These are phyloP conservation scores for Trypanosoma theileri DNA, from an alignment of 208 protist species.

Conservation along the genomic window DNA sequence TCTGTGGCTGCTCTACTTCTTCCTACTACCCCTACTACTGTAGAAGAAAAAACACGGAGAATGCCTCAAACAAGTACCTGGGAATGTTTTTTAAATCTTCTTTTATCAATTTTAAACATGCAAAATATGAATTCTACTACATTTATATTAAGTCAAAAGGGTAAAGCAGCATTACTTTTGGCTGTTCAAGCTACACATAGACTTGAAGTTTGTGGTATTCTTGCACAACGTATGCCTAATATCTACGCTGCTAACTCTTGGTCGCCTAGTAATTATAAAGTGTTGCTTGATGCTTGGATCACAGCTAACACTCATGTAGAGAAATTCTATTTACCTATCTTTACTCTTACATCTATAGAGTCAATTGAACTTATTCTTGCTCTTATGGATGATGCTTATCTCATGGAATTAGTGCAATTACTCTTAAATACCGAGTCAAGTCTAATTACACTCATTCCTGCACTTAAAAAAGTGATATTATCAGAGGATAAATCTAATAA, in stretches of 20 bases:
- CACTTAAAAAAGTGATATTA: background rate
- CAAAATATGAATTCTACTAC: background rate
- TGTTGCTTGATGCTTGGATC: conserved; percentile 21
- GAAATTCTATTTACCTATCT: conserved; percentile 10
- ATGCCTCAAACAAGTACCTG: background rate
- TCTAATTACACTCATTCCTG: conserved; percentile 2
- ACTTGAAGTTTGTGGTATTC: conserved; percentile 18
- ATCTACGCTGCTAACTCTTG: background rate
- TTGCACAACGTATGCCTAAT: conserved; percentile 21
- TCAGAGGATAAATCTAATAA: background rate
- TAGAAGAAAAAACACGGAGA: background rate
- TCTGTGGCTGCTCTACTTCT: conserved; percentile 7
- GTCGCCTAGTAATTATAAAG: conserved; percentile 5
- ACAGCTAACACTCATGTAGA: background rate
- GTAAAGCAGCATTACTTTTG: conserved; percentile 1
- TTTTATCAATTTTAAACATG: background rate
- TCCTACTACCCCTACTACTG: background rate
- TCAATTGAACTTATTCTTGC: conserved; percentile 11
- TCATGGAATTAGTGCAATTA: conserved; percentile 3
- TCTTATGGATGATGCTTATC: conserved; percentile 8
- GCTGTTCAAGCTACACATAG: conserved; percentile 17
- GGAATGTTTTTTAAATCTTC: conserved; percentile 20
- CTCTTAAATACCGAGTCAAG: conserved; percentile 8
- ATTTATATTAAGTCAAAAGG: conserved; percentile 10
- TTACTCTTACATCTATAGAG: conserved; percentile 10